A percentile compares a stretch with the other conserved stretches of the same genome.
Conservation (phyloP, 805 yeast genomes). For the Candida sonorensis region DNA sequence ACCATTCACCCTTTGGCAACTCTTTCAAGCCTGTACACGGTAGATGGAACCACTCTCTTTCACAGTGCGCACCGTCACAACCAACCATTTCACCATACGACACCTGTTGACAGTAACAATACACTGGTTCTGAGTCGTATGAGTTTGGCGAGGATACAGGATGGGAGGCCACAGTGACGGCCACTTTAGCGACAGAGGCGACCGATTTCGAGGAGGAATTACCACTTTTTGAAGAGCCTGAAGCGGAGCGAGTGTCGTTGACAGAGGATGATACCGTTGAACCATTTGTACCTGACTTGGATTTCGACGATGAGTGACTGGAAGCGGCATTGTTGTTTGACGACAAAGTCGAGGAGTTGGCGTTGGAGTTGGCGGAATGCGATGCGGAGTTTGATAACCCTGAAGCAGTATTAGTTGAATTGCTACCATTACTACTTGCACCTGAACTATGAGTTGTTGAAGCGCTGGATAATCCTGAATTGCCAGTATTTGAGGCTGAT, state of each 20-base stretch:
- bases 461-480: constrained; percentile 5
- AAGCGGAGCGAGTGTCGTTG: no score
- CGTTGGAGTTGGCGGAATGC: background rate
- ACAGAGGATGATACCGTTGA: background rate
- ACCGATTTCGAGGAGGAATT: no score
- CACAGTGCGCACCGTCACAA: constrained; percentile 91
- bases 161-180: background rate
- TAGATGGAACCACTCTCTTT: constrained; percentile 92
- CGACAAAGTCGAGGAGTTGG: constrained; percentile 4
- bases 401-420: no score
- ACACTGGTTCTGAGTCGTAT: constrained; percentile 61
- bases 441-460: background rate
- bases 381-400: no score
- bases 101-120: constrained; percentile 94
- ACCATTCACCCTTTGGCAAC: constrained; percentile 84
- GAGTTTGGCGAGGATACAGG: background rate
- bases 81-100: constrained; percentile 99
- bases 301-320: background rate
- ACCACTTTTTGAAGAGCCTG: no score
- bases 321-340: constrained; percentile 5
- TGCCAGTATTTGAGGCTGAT: background rate
- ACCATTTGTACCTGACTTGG: background rate
- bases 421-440: background rate
- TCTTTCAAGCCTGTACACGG: constrained; percentile 86
- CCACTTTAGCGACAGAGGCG: no score